Base-by-base conservation (phyloP, 345 rosid genomes). In the Sisymbrium altissimum region DNA sequence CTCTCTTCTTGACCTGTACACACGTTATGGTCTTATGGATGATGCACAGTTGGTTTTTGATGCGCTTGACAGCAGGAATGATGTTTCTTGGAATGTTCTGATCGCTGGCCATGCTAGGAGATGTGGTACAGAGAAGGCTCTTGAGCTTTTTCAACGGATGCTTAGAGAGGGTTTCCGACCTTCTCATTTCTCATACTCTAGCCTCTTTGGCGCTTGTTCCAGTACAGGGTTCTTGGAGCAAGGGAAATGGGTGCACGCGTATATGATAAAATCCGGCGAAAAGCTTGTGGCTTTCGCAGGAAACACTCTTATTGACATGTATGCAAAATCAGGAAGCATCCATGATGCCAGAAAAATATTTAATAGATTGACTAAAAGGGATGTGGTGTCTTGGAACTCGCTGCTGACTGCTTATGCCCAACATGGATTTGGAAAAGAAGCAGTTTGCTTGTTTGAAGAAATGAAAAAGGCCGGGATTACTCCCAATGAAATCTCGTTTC, bases 41-140 rank as follows among this genome's bases (percentile, higher is more conserved):
- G 85, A 83, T 59, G 90, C 88, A 1, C 70, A 33, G 38, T 45
- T 75, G 35, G 71, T 85, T 7, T 84, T 89, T 77, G 75, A 81
- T 68, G 68, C 45, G 32, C 63, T 87, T 59, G 80, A 61, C 62
- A 75, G 77, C 62, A 87, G 77, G 77, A 89, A 85, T 55, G 88
- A 84, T 53, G 92, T 89, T 45, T 87, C 95, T 59, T 87, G 88
- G 90, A 89, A 84, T 83, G 86, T 89, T 33, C 36, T 89, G 71
- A 87, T 89, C 15, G 91, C 86, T 54, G 92, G 87, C 0, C 70
- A 85, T 68, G 86, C 88, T 41, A 83, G 87, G 81, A 81, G 82
- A 41, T 78, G 85, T 15, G 83, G 81, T 14, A 81, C 83, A 12
- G 92, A 83, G 48, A 44, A 75, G 14, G 87, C 88, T 72, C 80